Conservation (phyloP, 1,284 basidiomycete genomes). For the Clitocybe nebularis region DNA sequence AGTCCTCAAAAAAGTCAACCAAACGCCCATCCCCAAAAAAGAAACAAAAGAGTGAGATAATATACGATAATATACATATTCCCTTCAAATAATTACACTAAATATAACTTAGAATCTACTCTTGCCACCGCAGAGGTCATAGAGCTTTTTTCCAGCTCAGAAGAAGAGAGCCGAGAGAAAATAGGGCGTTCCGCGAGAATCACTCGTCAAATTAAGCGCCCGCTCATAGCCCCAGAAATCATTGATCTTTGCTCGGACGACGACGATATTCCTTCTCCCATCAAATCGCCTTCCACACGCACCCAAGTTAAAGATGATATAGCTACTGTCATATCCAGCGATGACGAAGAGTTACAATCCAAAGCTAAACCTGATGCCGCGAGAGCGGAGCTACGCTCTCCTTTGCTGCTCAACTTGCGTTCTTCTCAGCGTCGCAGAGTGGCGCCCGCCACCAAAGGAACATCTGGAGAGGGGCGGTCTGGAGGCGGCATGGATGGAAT, state of each 20-base stretch:
- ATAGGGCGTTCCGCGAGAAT: background rate
- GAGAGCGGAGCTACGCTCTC: too few relatives aligned
- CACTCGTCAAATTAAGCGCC: background rate
- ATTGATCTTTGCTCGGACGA: slow-evolving; percentile 22
- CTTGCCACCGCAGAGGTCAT: background rate
- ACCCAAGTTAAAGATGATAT: background rate
- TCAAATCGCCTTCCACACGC: slow-evolving; percentile 1
- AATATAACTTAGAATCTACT: background rate
- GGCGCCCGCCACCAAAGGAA: too few relatives aligned
- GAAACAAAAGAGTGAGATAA: too few relatives aligned
- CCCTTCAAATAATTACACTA: too few relatives aligned
- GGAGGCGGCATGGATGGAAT: too few relatives aligned
- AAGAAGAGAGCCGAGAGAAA: slow-evolving; percentile 2
- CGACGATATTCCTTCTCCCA: slow-evolving; percentile 1
- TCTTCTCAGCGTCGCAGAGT: too few relatives aligned
- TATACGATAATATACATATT: slow-evolving; percentile 1
- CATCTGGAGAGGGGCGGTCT: too few relatives aligned
- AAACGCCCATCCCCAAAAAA: background rate
- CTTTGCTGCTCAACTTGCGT: too few relatives aligned
- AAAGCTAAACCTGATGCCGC: too few relatives aligned
- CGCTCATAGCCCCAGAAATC: slow-evolving; percentile 7
- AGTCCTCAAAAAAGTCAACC: too few relatives aligned
- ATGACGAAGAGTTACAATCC: slow-evolving; percentile 1
- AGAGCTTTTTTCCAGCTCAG: slow-evolving; percentile 4
- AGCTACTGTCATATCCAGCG: background rate